A percentile compares a stretch with the other conserved stretches of the same genome.
These are phyloP conservation scores for Cladophialophora carrionii DNA, from an alignment of 2,329 filamentous ascomycete species.

Conservation along the genomic window DNA sequence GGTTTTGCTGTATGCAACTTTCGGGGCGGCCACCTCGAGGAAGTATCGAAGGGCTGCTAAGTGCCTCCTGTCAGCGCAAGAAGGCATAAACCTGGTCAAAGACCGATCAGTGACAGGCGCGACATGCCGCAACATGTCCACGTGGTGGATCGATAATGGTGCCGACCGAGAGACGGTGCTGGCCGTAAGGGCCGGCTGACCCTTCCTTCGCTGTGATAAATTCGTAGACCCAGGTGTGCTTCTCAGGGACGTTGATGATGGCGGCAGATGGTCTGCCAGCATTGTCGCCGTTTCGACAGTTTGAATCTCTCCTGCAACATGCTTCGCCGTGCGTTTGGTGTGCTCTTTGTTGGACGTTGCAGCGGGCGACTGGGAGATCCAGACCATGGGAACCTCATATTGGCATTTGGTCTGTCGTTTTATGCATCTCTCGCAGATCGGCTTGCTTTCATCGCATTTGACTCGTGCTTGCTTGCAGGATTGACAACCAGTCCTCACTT, in stretches of 20 bases:
- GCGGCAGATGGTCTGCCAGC: no score
- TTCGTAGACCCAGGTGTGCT: not conserved
- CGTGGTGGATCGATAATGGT: not conserved
- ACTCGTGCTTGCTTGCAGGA: slow-evolving; percentile 1
- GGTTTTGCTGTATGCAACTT: not conserved
- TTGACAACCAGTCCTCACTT: not conserved
- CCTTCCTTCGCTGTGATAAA: not conserved
- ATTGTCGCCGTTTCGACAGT: not conserved
- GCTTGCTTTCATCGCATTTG: not conserved
- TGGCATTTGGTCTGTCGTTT: not conserved
- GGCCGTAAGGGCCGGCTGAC: not conserved
- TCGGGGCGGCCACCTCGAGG: not conserved
- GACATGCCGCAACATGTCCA: not conserved
- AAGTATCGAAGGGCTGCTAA: not conserved
- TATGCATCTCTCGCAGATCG: not conserved
- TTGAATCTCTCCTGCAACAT: not conserved
- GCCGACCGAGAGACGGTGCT: not conserved
- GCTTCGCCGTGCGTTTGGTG: not conserved
- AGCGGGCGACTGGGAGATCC: not conserved
- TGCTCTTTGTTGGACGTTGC: not conserved
- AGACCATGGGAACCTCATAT: not conserved
- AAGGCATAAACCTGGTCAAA: not conserved
- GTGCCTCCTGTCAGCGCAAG: not conserved
- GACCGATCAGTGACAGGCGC: not conserved
- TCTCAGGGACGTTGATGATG: not conserved